Base-by-base conservation (phyloP, 2,329 filamentous ascomycete species). In the Aurifilum marmelostoma region DNA sequence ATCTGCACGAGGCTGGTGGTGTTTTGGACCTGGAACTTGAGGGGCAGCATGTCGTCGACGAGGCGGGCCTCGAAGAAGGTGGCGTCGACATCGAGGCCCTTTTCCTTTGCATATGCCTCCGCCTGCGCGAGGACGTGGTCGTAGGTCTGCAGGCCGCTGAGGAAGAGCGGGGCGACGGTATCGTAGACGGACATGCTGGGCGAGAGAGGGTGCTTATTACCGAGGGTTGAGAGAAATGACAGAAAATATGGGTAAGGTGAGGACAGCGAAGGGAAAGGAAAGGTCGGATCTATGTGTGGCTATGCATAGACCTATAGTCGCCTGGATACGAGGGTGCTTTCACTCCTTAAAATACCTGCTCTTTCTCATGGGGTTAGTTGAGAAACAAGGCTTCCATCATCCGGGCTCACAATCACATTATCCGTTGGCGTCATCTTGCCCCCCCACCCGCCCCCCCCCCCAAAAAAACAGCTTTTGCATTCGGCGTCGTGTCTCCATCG, bases 21-120 rank as follows among this genome's bases (percentile, higher is more conserved):
- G 67, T 75, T 77, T 41, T 79, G 76, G 11, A 79, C 74, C 68
- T 79, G 77, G 72, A 80, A 79, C 21, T 71, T 72, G 34, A 80
- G 72, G 11, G 77, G 78, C n/a, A 72, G 66, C 72, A 76, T 75
- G 72, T 79, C 77, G 11, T 77, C 74, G 43, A 77, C 71, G 2
- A 80, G 74, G 11, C 75, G 75, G 11, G 76, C 74, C 56, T 75
- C 68, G 61, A 74, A 72, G 69, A 75, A 77, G 18, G 70, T 72
- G 32, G 70, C 72, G 68, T 76, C 71, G 54, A 70, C 73, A 24
- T 77, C 73, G 63, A 77, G 54, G 12, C 71, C 69, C 64, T 75
- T 73, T 11, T 73, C 74, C 54, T 77, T 73, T 43, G 76, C 74
- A 47, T 77, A 72, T 41, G 73, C 68, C 60, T 75, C 72, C 14